Conservation (phyloP, 78 protist genomes). For the Polysphondylium violaceum region DNA sequence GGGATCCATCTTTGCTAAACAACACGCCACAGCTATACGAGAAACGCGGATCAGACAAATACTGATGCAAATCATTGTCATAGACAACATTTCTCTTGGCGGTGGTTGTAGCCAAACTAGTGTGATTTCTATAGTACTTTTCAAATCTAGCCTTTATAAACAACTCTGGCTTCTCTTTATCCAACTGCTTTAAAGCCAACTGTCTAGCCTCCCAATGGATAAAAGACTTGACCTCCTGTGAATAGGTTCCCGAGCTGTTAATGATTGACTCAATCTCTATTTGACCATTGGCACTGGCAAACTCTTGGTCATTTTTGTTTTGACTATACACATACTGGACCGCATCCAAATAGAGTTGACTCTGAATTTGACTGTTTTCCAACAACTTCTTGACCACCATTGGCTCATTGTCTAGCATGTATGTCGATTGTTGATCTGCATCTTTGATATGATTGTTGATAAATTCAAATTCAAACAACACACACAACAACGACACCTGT, state of each 20-base stretch:
- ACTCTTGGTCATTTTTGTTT: slow-evolving; percentile 13
- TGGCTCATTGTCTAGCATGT: slow-evolving; percentile 1
- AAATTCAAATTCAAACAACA: slow-evolving; percentile 16
- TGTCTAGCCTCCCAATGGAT: slow-evolving; percentile 35
- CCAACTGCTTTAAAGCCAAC: not conserved
- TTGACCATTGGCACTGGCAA: not conserved
- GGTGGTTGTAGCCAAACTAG: slow-evolving; percentile 15
- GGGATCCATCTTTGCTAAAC: not conserved
- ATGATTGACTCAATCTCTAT: not conserved
- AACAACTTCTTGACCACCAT: not conserved
- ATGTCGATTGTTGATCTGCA: not conserved
- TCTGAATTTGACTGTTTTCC: not conserved
- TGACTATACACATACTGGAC: not conserved
- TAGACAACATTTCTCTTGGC: slow-evolving; percentile 57
- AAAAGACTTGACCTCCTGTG: slow-evolving; percentile 1
- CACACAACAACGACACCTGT: slow-evolving; percentile 37
- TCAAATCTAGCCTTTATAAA: not conserved
- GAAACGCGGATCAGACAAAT: slow-evolving; percentile 39
- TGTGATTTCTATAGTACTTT: slow-evolving; percentile 15
- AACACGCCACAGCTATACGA: slow-evolving; percentile 40
- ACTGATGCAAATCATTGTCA: not conserved
- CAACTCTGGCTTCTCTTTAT: slow-evolving; percentile 19
- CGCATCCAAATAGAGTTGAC: not conserved
- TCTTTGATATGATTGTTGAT: not conserved
- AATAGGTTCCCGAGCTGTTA: not conserved